phyloP scores from a whole-genome alignment of 306 rosid species.

The Cyclanthera cordifolia region DNA sequence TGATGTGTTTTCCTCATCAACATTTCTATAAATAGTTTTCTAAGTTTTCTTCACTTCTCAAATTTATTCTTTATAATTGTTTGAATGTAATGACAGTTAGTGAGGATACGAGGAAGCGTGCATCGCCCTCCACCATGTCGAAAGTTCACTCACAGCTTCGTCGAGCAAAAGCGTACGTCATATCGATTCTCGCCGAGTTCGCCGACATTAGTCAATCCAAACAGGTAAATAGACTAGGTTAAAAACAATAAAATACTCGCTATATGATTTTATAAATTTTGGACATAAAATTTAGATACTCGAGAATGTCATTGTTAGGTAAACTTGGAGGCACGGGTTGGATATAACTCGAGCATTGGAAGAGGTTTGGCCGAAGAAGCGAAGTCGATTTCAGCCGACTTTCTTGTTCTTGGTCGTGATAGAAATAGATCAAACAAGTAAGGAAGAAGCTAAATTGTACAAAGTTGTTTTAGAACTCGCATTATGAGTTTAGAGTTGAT shows the following conservation, averaged over 20 bases:
- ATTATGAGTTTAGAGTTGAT: not conserved
- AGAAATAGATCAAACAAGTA: slow-evolving; percentile 48
- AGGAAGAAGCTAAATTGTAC: not conserved
- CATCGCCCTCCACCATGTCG: slow-evolving; percentile 14
- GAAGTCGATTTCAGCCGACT: slow-evolving; percentile 49
- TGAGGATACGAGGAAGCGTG: slow-evolving; percentile 36
- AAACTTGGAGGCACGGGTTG: slow-evolving; percentile 78
- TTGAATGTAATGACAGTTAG: slow-evolving; percentile 20
- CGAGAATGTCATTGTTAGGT: slow-evolving; percentile 32
- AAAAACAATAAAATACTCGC: not conserved
- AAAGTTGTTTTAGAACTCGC: not conserved
- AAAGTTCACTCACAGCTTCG: slow-evolving; percentile 55
- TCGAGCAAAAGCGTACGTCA: slow-evolving; percentile 69
- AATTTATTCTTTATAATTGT: not conserved
- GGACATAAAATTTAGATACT: not conserved
- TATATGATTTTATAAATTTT: not conserved
- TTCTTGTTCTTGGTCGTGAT: slow-evolving; percentile 58
- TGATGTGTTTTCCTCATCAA: not conserved
- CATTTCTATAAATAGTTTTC: not conserved
- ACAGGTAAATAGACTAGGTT: slow-evolving; percentile 34
- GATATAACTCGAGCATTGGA: slow-evolving; percentile 44
- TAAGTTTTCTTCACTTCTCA: not conserved
- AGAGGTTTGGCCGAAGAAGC: slow-evolving; percentile 59
- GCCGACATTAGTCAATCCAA: slow-evolving; percentile 52
- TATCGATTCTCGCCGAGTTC: slow-evolving; percentile 85